phyloP scores from a whole-genome alignment of 768 basidiomycete genomes.

The Psilocybe cubensis region DNA sequence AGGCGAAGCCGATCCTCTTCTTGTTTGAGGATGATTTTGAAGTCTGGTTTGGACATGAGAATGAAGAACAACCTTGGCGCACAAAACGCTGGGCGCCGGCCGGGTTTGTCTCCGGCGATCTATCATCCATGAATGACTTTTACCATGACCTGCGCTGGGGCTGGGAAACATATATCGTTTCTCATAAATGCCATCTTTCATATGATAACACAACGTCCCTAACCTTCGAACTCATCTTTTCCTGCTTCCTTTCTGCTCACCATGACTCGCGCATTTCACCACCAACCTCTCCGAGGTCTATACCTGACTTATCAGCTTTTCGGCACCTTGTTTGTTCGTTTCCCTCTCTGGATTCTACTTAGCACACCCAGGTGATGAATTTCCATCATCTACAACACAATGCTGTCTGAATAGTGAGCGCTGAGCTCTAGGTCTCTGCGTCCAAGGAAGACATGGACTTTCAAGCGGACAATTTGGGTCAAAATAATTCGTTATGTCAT shows the following conservation, averaged over 20 bases:
- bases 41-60: slow-evolving; percentile 46
- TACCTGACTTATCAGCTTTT: slow-evolving; percentile 49
- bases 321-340: slow-evolving; percentile 41
- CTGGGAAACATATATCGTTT: background rate
- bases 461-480: slow-evolving; percentile 41
- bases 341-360: slow-evolving; percentile 52
- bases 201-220: slow-evolving; percentile 7
- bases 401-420: background rate
- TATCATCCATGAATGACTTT: background rate
- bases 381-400: background rate
- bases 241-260: slow-evolving; percentile 4
- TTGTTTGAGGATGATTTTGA: slow-evolving; percentile 61
- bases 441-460: slow-evolving; percentile 49
- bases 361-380: slow-evolving; percentile 37
- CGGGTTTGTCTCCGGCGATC: background rate
- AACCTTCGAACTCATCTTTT: background rate
- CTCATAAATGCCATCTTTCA: background rate
- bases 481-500: slow-evolving; percentile 36
- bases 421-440: slow-evolving; percentile 38
- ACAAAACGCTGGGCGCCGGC: background rate
- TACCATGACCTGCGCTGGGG: background rate
- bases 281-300: slow-evolving; percentile 53
- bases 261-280: slow-evolving; percentile 36
- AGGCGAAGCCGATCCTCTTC: slow-evolving; percentile 68
- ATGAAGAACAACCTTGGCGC: background rate